Evolutionary conservation across 2,329 filamentous ascomycete species (phyloP).

Genomic region (Diaporthe nobilis): DNA sequence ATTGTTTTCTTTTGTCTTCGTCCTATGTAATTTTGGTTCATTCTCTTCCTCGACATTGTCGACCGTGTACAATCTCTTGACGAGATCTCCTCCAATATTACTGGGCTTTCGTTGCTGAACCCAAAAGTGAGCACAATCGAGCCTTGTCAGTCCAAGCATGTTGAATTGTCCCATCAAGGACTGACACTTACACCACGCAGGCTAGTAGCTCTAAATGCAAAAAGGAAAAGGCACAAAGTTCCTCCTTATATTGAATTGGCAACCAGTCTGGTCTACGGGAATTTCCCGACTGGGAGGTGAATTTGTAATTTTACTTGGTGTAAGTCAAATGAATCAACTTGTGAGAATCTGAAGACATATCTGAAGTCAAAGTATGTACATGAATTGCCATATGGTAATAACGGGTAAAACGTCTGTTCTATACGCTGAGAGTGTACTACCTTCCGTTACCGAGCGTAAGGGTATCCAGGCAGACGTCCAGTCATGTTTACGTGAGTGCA

Average conservation of each 20-base stretch:
- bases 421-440: neutral
- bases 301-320: neutral
- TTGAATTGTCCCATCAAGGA: too few relatives aligned
- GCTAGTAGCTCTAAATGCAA: neutral
- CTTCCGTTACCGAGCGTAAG: too few relatives aligned
- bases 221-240: neutral
- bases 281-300: neutral
- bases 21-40: neutral
- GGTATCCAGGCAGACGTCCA: too few relatives aligned
- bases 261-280: neutral
- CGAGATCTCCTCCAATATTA: neutral
- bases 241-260: neutral
- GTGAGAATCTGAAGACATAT: neutral
- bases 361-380: neutral
- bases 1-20: neutral
- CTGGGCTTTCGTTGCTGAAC: neutral
- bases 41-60: neutral
- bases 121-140: neutral
- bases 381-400: neutral
- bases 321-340: neutral
- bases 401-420: neutral
- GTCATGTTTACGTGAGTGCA: too few relatives aligned
- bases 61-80: neutral
- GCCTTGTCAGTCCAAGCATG: neutral
- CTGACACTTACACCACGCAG: neutral